Evolutionary conservation across 768 basidiomycete genomes (phyloP), one percentile per base, ranked within the genome.

Genomic region (Phaffia tasmanica): DNA sequence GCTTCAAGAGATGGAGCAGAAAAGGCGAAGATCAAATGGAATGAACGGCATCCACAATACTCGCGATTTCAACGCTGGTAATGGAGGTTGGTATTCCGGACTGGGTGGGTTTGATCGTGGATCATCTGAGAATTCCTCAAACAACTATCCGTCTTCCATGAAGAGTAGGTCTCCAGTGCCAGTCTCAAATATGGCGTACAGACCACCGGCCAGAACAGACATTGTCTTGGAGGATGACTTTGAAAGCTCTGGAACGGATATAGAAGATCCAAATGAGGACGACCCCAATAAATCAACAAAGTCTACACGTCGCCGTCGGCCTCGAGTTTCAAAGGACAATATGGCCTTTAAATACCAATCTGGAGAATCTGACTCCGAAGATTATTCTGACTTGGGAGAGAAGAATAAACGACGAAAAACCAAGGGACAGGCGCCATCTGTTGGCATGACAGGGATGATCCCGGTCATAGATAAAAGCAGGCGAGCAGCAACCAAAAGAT

Each of bases 321-420:
- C 32, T 42, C 53, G 61, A n/a, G n/a, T 63, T 30, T 67, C 64
- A 35, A 29, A 67, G 32, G 51, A 60, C 58, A 75, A 75, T 73
- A 72, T 21, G 72, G 72, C 21, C 65, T 77, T 16, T 71, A 73
- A 7, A 73, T 75, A 27, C 64, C 74, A 4, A 71, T 73, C 29
- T 70, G 75, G 65, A 53, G 72, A 7, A 66, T 63, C 67, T 1
- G 62, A 50, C 68, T 16, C 65, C 71, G 71, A 82, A 46, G 87
- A 88, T 50, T 80, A 78, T 50, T 64, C 73, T 46, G 84, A 85
- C 59, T 77, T 77, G 59, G 79, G 79, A 66, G 80, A 79, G 71
- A 80, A 79, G 73, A 80, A 80, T 47, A 55, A 54, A 30, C 54
- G 61, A 25, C 27, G 61, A 25, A 50, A 47, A 74, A 79, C 76